Evolutionary conservation across 225 moss, liverwort and hornwort species (phyloP).

Genomic region (Takakia lepidozioides): DNA sequence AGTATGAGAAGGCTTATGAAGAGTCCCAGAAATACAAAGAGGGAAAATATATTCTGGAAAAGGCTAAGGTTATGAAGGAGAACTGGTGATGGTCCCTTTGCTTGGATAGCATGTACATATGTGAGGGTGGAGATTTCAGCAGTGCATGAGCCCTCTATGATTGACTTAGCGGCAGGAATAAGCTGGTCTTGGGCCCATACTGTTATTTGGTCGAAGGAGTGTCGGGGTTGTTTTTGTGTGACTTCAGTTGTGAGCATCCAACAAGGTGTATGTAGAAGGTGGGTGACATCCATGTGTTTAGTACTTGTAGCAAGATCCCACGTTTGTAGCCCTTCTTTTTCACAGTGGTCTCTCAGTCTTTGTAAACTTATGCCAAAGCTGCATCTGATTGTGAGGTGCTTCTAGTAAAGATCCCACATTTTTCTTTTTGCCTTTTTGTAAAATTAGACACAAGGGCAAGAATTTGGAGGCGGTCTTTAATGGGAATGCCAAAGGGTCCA

Average conservation of each 20-base stretch:
- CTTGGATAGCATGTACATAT: conserved; percentile 13
- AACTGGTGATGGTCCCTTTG: conserved; percentile 48
- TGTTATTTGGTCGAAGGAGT: too few relatives aligned
- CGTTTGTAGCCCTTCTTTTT: conserved; percentile 55
- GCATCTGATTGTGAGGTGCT: too few relatives aligned
- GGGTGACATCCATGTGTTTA: conserved; percentile 51
- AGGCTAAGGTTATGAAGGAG: conserved; percentile 96
- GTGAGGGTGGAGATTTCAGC: conserved; percentile 8
- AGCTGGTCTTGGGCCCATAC: conserved; percentile 29
- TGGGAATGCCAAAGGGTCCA: too few relatives aligned
- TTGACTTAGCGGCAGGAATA: conserved; percentile 10
- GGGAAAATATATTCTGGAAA: conserved; percentile 95
- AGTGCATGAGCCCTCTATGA: conserved; percentile 24
- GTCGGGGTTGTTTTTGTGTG: conserved; percentile 23
- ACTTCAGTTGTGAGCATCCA: conserved; percentile 18
- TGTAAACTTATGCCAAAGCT: too few relatives aligned
- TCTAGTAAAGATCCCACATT: too few relatives aligned
- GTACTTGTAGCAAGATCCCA: conserved; percentile 66
- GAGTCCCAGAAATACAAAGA: conserved; percentile 97
- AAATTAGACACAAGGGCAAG: too few relatives aligned
- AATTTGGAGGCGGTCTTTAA: too few relatives aligned
- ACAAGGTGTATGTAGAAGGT: conserved; percentile 46
- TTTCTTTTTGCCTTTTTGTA: too few relatives aligned
- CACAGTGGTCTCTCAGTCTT: too few relatives aligned
- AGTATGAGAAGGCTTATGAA: conserved; percentile 94